phyloP scores from a whole-genome alignment of 345 rosid genomes.

The Streptanthus diversifolius region DNA sequence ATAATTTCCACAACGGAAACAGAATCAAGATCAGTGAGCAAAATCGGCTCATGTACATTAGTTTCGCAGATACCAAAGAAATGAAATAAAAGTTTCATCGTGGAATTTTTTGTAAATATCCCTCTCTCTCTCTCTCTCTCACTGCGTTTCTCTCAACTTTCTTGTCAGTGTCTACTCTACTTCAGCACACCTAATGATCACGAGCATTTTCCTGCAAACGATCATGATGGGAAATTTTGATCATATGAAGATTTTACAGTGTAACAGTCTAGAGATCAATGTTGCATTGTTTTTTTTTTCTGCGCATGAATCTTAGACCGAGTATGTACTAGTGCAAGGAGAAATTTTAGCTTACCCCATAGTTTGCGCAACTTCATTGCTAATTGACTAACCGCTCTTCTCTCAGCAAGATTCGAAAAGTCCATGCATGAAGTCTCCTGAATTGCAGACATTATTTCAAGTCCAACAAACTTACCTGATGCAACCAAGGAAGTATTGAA shows the following conservation, averaged over 20 bases:
- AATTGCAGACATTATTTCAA: conserved; percentile 48
- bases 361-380: conserved; percentile 63
- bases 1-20: not conserved
- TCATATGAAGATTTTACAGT: not conserved
- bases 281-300: not conserved
- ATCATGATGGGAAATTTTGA: not conserved
- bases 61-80: too few species aligned
- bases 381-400: conserved; percentile 63
- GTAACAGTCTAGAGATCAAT: not conserved
- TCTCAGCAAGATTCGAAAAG: conserved; percentile 58
- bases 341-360: conserved; percentile 60
- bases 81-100: not conserved
- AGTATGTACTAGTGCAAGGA: not conserved
- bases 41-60: not conserved
- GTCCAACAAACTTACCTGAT: conserved; percentile 58
- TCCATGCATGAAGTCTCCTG: conserved; percentile 71
- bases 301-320: not conserved
- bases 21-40: not conserved
- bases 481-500: conserved; percentile 80
- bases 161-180: conserved; percentile 12
- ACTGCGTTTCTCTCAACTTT: not conserved
- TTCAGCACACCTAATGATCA: conserved; percentile 17
- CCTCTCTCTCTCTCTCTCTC: not conserved
- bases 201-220: conserved; percentile 8
- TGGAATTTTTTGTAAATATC: not conserved